Evolutionary conservation across 306 rosid genomes (phyloP).

Genomic region (Begonia peltatifolia): DNA sequence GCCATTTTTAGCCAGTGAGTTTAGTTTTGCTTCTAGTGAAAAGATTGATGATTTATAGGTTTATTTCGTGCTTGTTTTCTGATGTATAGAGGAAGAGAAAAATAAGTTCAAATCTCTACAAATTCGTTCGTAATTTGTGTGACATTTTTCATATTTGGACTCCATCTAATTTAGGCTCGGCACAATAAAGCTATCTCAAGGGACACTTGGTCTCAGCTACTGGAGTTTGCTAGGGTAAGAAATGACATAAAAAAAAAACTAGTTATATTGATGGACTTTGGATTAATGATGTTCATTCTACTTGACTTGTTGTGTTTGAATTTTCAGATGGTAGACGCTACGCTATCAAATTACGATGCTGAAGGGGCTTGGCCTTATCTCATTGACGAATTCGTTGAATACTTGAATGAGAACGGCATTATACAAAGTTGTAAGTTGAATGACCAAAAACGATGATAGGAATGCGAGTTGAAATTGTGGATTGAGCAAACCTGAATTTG

Average conservation of each 20-base stretch:
- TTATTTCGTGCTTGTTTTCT: too few relatives aligned
- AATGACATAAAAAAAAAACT: neutral
- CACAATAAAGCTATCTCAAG: constrained; percentile 91
- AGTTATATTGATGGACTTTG: too few relatives aligned
- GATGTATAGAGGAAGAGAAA: too few relatives aligned
- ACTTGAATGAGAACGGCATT: constrained; percentile 66
- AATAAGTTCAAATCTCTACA: neutral
- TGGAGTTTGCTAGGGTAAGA: constrained; percentile 95
- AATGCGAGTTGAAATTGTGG: neutral
- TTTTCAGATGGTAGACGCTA: constrained; percentile 53
- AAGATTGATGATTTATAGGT: neutral
- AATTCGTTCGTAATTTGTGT: neutral
- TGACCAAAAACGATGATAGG: constrained; percentile 30
- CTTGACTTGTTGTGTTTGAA: constrained; percentile 7
- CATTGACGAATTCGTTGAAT: constrained; percentile 90
- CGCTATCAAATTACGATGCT: constrained; percentile 70
- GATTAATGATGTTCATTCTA: too few relatives aligned
- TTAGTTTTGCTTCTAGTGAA: too few relatives aligned
- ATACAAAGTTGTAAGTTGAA: constrained; percentile 23
- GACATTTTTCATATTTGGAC: neutral
- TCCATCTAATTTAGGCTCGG: constrained; percentile 38
- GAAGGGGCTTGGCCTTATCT: constrained; percentile 99
- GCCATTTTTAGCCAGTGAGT: too few relatives aligned
- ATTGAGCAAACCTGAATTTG: too few relatives aligned
- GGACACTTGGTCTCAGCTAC: constrained; percentile 97